Percentiles rank a stretch among this genome's conserved stretches.
Conservation (phyloP, 1,139 yeast genomes). For the Tardiomyces blankii region DNA sequence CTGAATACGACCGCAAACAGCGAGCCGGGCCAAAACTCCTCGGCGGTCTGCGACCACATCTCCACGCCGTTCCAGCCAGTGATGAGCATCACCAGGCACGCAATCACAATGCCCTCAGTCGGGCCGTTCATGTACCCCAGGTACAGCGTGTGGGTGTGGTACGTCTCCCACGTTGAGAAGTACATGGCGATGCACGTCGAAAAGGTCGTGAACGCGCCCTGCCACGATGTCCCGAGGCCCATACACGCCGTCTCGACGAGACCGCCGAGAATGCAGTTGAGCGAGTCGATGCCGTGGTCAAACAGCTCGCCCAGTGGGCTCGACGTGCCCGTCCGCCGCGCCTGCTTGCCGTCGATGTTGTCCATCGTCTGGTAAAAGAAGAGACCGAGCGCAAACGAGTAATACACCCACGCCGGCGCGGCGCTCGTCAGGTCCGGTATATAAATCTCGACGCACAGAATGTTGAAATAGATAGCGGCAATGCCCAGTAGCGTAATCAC, state of each 20-base stretch:
- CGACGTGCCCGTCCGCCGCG: conserved; percentile 62
- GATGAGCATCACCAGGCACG: conserved; percentile 39
- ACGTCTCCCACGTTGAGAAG: conserved; percentile 73
- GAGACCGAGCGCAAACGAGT: conserved; percentile 55
- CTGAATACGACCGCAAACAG: conserved; percentile 16
- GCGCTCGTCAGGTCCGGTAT: conserved; percentile 45
- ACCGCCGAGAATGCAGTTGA: conserved; percentile 42
- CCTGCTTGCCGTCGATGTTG: conserved; percentile 78
- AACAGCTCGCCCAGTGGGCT: conserved; percentile 75
- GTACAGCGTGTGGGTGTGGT: conserved; percentile 59
- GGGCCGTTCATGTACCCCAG: conserved; percentile 68
- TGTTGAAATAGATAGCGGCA: conserved; percentile 43
- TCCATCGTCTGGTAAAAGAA: conserved; percentile 77
- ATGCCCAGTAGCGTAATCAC: conserved; percentile 61
- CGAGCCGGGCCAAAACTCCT: conserved; percentile 6
- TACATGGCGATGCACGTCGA: conserved; percentile 62
- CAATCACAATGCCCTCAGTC: conserved; percentile 65
- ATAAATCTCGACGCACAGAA: conserved; percentile 42
- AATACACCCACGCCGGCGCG: conserved; percentile 59
- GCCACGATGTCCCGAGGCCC: conserved; percentile 29
- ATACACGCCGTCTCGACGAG: conserved; percentile 29
- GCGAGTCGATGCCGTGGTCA: conserved; percentile 73
- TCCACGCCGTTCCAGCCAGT: conserved; percentile 54
- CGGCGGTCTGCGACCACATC: conserved; percentile 37
- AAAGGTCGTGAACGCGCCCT: conserved; percentile 43